Conservation (phyloP, 345 rosid genomes). For the Abelmoschus esculentus region DNA sequence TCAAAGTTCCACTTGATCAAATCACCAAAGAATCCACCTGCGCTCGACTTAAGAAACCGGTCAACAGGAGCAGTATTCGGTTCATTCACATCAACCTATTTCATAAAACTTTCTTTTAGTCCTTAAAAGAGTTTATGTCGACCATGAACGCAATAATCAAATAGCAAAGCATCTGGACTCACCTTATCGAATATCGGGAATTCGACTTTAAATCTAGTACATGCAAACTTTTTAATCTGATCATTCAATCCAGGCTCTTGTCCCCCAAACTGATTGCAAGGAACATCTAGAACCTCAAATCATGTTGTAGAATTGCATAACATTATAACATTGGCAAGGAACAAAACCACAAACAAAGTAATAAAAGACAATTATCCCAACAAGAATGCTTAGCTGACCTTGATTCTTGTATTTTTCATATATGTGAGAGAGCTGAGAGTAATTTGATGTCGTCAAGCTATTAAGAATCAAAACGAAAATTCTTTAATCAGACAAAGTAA, state of each 20-base stretch:
- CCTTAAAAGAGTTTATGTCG: neutral
- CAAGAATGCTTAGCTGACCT: slow-evolving; percentile 37
- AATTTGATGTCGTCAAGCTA: slow-evolving; percentile 81
- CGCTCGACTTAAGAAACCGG: slow-evolving; percentile 70
- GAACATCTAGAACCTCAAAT: slow-evolving; percentile 82
- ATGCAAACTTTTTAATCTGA: slow-evolving; percentile 70
- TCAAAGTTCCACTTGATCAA: slow-evolving; percentile 89
- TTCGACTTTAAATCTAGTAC: slow-evolving; percentile 86
- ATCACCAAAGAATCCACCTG: slow-evolving; percentile 77
- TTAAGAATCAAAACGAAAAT: slow-evolving; percentile 34
- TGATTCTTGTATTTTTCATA: slow-evolving; percentile 84
- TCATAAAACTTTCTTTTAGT: neutral
- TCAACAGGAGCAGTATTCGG: slow-evolving; percentile 77
- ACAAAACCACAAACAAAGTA: neutral
- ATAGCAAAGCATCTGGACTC: neutral
- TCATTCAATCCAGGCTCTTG: slow-evolving; percentile 86
- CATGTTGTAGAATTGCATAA: slow-evolving; percentile 33
- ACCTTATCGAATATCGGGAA: slow-evolving; percentile 91
- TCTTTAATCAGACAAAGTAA: slow-evolving; percentile 14
- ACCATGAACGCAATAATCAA: neutral
- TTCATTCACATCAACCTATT: slow-evolving; percentile 88
- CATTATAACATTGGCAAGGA: neutral
- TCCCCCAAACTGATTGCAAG: slow-evolving; percentile 86
- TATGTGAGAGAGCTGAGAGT: slow-evolving; percentile 73
- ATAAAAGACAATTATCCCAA: neutral